These are phyloP conservation scores for Lathyrus aphaca DNA, from an alignment of 306 rosid species.

Conservation along the genomic window DNA sequence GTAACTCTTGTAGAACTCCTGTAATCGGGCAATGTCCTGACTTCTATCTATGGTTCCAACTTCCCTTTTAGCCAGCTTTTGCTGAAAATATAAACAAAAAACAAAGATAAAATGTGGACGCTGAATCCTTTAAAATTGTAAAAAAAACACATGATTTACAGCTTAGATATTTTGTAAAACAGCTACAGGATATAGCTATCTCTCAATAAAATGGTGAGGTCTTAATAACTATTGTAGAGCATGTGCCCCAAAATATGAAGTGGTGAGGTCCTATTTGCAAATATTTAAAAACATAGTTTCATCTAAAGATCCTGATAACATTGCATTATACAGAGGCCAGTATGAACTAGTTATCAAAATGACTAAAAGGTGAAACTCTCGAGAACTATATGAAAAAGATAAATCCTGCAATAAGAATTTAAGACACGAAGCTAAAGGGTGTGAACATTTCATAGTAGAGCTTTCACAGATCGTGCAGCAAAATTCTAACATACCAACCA, in stretches of 20 bases:
- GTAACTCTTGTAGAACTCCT: slow-evolving; percentile 80
- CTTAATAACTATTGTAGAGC: not conserved
- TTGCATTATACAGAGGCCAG: slow-evolving; percentile 21
- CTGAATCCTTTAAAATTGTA: not conserved
- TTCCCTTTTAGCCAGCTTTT: slow-evolving; percentile 88
- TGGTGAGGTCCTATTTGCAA: not conserved
- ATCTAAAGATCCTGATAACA: slow-evolving; percentile 13
- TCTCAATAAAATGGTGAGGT: not conserved
- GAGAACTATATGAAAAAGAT: not conserved
- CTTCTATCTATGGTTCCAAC: slow-evolving; percentile 84
- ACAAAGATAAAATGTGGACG: slow-evolving; percentile 25
- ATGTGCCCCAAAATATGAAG: slow-evolving; percentile 10
- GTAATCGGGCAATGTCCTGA: slow-evolving; percentile 74
- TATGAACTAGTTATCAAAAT: not conserved
- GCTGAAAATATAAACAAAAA: slow-evolving; percentile 60
- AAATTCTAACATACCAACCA: slow-evolving; percentile 23
- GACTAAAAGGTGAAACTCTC: slow-evolving; percentile 8
- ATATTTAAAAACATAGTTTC: not conserved
- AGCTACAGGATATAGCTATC: not conserved
- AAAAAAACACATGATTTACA: not conserved
- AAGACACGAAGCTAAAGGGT: slow-evolving; percentile 3
- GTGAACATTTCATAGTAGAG: slow-evolving; percentile 1
- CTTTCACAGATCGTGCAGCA: slow-evolving; percentile 20
- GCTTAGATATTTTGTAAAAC: slow-evolving; percentile 3
- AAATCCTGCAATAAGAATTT: slow-evolving; percentile 9